phyloP scores from a whole-genome alignment of 2,329 filamentous ascomycete genomes.

The Triangularia setosa region DNA sequence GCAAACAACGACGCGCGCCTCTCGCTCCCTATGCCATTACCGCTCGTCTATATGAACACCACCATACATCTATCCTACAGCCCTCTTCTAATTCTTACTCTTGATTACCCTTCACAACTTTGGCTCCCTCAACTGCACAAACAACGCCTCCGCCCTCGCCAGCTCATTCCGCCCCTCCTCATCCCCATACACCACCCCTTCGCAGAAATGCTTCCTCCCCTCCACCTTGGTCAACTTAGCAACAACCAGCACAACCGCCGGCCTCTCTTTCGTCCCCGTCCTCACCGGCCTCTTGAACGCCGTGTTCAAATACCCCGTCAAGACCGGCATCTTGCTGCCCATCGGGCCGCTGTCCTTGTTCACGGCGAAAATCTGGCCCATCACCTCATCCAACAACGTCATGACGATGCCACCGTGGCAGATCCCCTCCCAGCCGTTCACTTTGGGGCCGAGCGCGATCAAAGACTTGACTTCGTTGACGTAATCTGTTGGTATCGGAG shows the following conservation, averaged over 20 bases:
- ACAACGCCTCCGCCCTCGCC: constrained; percentile 52
- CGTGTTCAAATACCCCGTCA: constrained; percentile 54
- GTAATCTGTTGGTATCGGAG: not conserved
- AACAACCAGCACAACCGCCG: constrained; percentile 39
- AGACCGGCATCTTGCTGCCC: constrained; percentile 27
- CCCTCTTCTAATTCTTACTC: not conserved
- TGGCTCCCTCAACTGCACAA: constrained; percentile 32
- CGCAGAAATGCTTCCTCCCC: constrained; percentile 51
- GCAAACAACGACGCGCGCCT: not conserved
- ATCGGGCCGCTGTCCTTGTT: constrained; percentile 31
- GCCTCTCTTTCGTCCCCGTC: constrained; percentile 38
- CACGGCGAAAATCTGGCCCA: constrained; percentile 46
- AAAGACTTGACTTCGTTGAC: constrained; percentile 33
- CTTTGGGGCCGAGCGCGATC: constrained; percentile 42
- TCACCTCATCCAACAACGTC: constrained; percentile 55
- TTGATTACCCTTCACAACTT: not conserved
- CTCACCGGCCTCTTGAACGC: constrained; percentile 50
- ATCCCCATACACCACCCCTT: constrained; percentile 45
- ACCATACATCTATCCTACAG: not conserved
- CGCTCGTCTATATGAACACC: not conserved
- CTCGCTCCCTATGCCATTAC: not conserved
- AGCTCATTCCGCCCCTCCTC: constrained; percentile 41
- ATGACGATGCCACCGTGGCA: constrained; percentile 57
- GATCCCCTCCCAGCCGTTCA: constrained; percentile 51
- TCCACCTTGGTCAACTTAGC: constrained; percentile 43